Evolutionary conservation across 2,329 filamentous ascomycete species (phyloP), one percentile per base, ranked within the genome.

Genomic region (Thielaviopsis musarum): DNA sequence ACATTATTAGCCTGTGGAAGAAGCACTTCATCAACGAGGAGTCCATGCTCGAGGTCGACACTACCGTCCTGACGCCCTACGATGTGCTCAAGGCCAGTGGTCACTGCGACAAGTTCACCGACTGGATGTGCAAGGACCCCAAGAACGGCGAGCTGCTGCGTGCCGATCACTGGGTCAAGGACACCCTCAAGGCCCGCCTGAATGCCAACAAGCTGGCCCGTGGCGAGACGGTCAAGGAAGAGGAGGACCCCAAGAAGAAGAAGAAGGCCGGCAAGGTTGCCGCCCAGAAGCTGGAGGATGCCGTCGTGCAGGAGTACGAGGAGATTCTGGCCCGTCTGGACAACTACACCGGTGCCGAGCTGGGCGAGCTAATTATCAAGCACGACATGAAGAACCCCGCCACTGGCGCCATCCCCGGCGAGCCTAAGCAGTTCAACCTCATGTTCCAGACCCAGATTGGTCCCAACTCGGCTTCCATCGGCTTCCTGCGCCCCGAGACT

Each of bases 91-190:
- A 97, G 80, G 95, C 91, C 58, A 88, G 83, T 71, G 93, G 93
- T 64, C 93, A 98, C 74, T 93, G 97, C 65, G 91, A 96, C 72
- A 95, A 95, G 73, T 97, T 97, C 69, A 87, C 89, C 72, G 91
- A 97, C 72, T 97, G 88, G 88, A 96, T 97, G 91, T 95, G 88
- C 83, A 95, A 95, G 74, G 93, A 98, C 72, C 89, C 91, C 64
- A 94, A 95, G 79, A 95, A 86, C 67, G 93, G 93, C 70, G 93
- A 98, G 72, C 95, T 96, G 69, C 83, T 98, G 70, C 84, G 93
- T 66, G 90, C 93, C 61, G 93, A 98, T 70, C 93, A 98, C 75
- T 82, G 97, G 67, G 91, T 98, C 65, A 91, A 97, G 77, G 88
- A 95, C 67, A 84, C 96, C 45, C 81, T 98, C 57, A 91, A 96